These are phyloP conservation scores for Arctium minus DNA, from an alignment of 129 eudicot species.

Conservation along the genomic window DNA sequence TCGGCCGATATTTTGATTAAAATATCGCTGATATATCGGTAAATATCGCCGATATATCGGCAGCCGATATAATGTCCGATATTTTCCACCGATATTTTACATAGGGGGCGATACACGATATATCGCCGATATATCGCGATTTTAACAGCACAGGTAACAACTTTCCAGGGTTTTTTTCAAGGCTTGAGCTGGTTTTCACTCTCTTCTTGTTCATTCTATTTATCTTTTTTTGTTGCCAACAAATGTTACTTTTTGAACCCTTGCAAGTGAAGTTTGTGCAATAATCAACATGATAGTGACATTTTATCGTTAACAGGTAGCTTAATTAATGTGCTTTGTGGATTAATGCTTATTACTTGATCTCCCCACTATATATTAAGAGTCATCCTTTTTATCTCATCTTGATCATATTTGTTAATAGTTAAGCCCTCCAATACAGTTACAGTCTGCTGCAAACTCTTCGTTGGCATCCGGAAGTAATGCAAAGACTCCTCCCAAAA, in stretches of 20 bases:
- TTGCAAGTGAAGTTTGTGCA: neutral
- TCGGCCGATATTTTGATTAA: too few species aligned
- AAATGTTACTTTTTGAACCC: neutral
- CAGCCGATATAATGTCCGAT: too few species aligned
- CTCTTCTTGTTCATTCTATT: neutral
- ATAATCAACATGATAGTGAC: neutral
- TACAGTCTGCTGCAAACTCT: constrained; percentile 38
- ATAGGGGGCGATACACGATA: too few species aligned
- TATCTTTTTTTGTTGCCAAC: neutral
- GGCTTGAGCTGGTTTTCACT: neutral
- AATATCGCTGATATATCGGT: too few species aligned
- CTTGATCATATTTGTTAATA: constrained; percentile 1
- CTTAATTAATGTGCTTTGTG: neutral
- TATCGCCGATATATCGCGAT: too few species aligned
- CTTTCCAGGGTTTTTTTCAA: too few species aligned
- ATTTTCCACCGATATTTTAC: too few species aligned
- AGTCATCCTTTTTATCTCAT: neutral
- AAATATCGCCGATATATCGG: too few species aligned
- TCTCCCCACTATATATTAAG: neutral
- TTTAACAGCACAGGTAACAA: too few species aligned
- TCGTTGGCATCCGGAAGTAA: constrained; percentile 39
- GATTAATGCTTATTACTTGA: neutral
- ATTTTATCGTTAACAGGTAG: neutral
- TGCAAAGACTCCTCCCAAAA: constrained; percentile 59
- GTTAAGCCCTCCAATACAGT: constrained; percentile 35